These are phyloP conservation scores for Penicillium aurantiogriseum DNA, from an alignment of 2,329 filamentous ascomycete genomes.

Conservation along the genomic window DNA sequence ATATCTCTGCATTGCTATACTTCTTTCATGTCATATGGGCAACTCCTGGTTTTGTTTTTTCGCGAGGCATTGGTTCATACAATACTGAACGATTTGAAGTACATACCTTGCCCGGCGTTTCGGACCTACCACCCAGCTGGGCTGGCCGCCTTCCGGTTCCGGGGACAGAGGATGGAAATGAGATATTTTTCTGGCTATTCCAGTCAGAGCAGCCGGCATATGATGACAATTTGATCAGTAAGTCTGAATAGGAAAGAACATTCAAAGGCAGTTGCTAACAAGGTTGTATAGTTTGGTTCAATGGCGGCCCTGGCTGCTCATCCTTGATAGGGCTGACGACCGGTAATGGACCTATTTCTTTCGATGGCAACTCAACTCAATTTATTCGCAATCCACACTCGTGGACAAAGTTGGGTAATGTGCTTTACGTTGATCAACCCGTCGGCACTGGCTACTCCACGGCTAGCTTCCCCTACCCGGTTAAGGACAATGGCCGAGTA, in stretches of 20 bases:
- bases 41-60: constrained; percentile 12
- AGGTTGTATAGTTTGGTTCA: constrained; percentile 35
- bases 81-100: constrained; percentile 29
- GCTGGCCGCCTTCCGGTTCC: constrained; percentile 36
- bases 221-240: constrained; percentile 37
- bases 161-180: constrained; percentile 27
- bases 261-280: neutral
- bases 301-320: constrained; percentile 39
- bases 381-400: constrained; percentile 27
- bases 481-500: constrained; percentile 28
- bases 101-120: constrained; percentile 29
- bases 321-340: constrained; percentile 34
- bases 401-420: constrained; percentile 36
- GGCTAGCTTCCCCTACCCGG: constrained; percentile 31
- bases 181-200: constrained; percentile 41
- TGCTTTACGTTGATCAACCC: constrained; percentile 40
- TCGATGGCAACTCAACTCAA: constrained; percentile 29
- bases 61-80: neutral
- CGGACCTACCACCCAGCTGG: constrained; percentile 34
- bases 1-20: constrained; percentile 20
- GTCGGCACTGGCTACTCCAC: constrained; percentile 38
- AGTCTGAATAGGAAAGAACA: constrained; percentile 4
- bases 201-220: constrained; percentile 30
- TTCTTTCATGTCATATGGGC: constrained; percentile 24
- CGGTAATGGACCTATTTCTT: constrained; percentile 37